These are phyloP conservation scores for Rhodotorula sp. DNA, from an alignment of 1,284 basidiomycete species.

Conservation along the genomic window DNA sequence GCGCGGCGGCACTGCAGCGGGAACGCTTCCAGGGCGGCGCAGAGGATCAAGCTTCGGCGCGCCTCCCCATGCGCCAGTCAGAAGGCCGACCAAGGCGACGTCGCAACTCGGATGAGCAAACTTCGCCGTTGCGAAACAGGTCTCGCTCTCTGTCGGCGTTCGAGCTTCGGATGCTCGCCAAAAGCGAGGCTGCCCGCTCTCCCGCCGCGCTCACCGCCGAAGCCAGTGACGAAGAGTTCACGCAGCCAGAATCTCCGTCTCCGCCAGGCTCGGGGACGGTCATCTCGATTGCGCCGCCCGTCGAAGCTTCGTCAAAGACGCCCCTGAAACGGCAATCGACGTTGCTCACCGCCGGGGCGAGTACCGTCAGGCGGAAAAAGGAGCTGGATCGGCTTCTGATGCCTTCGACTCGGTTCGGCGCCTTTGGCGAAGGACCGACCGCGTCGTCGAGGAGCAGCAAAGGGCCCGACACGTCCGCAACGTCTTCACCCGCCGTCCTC, in stretches of 20 bases:
- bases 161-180: conserved; percentile 19
- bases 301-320: neutral
- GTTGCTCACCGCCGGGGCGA: conserved; percentile 40
- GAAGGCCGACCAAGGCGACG: conserved; percentile 14
- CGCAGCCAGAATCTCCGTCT: no score
- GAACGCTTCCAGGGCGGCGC: conserved; percentile 23
- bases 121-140: neutral
- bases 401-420: neutral
- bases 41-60: conserved; percentile 9
- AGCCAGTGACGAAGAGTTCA: neutral
- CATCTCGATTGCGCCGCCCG: conserved; percentile 13
- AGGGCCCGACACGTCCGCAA: conserved; percentile 1
- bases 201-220: neutral
- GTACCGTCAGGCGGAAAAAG: conserved; percentile 36
- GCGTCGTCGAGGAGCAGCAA: neutral
- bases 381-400: conserved; percentile 42
- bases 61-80: conserved; percentile 7
- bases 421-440: neutral
- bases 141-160: conserved; percentile 22
- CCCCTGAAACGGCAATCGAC: conserved; percentile 28
- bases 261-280: neutral
- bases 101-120: neutral
- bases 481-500: conserved; percentile 23
- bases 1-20: conserved; percentile 34
- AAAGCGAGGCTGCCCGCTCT: conserved; percentile 3